Evolutionary conservation across 73 alveolate genomes (phyloP), one percentile per base, ranked within the genome.

Genomic region (Paramecium tetraurelia): DNA sequence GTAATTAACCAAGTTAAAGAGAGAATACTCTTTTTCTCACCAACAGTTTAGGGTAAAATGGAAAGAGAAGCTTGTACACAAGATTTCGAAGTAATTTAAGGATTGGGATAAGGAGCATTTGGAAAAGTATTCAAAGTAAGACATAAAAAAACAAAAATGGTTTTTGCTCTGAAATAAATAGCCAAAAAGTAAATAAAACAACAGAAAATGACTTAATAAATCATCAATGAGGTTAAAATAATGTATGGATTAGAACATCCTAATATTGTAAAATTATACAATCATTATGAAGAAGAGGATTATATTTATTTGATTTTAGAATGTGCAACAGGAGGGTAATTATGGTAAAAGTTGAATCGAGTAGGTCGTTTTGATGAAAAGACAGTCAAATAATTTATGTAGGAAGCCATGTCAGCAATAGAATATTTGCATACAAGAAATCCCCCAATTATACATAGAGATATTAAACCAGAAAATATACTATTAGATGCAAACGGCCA

Each of bases 321-420:
- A 92, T 96, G 95, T 92, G 96, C 96, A 22, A 59, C 96, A 14
- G 97, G 97, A 72, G 99, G 99, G 5, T 89, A 96, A 48, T 77
- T 95, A 63, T 96, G 94, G 94, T 31, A 89, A 9, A 89, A 89
- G 35, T 9, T 89, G 24, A 89, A 77, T 70, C 76, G 75, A 53
- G 80, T 44, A 71, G 92, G 94, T 2, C 86, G 94, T 40, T 89
- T 89, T 41, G 94, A 89, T 89, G 94, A 89, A 50, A 89, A 53
- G 40, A 89, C 94, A 3, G 94, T 89, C 92, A 95, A 95, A 95
- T 93, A 59, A 92, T 95, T 27, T 58, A 92, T 93, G 98, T 94
- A 31, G 58, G 95, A 58, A 93, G 93, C 89, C 86, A 93, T 93
- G 85, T 94, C 75, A 92, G 94, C 94, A 31, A 83, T 89, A 7